These are phyloP conservation scores for Cornus suecica DNA, from an alignment of 148 eudicot species.

Conservation along the genomic window DNA sequence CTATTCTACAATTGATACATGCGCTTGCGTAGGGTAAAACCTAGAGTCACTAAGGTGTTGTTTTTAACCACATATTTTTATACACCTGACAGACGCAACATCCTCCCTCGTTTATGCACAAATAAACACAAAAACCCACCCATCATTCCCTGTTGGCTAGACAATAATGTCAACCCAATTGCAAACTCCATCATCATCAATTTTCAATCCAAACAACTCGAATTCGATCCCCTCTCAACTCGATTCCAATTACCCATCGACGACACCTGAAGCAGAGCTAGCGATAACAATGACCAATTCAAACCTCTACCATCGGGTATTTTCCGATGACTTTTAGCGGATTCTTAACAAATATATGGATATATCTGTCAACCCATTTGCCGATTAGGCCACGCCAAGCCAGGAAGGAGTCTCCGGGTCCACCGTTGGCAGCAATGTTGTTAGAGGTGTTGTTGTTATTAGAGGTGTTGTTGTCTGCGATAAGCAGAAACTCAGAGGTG, in stretches of 20 bases:
- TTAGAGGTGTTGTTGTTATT: too few species aligned
- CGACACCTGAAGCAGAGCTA: neutral
- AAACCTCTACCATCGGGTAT: slow-evolving; percentile 36
- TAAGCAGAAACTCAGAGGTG: too few species aligned
- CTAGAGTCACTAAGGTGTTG: too few species aligned
- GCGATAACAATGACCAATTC: neutral
- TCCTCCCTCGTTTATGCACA: too few species aligned
- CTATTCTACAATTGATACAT: too few species aligned
- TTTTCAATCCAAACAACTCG: neutral
- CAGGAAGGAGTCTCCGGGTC: slow-evolving; percentile 35
- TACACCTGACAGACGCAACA: too few species aligned
- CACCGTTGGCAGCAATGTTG: neutral
- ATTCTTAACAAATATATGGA: slow-evolving; percentile 39
- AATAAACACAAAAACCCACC: too few species aligned
- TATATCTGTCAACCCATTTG: slow-evolving; percentile 37
- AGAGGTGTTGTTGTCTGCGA: too few species aligned
- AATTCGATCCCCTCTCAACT: neutral
- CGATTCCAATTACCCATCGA: slow-evolving; percentile 1
- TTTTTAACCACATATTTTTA: too few species aligned
- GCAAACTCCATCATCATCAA: slow-evolving; percentile 2
- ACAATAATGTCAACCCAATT: slow-evolving; percentile 4
- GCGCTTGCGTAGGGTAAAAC: too few species aligned
- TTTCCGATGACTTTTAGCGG: slow-evolving; percentile 39
- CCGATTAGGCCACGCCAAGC: slow-evolving; percentile 30
- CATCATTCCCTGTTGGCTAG: neutral